Percentiles rank a stretch among this genome's conserved stretches.
Evolutionary conservation across 2,329 filamentous ascomycete species (phyloP).

Genomic region (Curvularia hawaiiensis): DNA sequence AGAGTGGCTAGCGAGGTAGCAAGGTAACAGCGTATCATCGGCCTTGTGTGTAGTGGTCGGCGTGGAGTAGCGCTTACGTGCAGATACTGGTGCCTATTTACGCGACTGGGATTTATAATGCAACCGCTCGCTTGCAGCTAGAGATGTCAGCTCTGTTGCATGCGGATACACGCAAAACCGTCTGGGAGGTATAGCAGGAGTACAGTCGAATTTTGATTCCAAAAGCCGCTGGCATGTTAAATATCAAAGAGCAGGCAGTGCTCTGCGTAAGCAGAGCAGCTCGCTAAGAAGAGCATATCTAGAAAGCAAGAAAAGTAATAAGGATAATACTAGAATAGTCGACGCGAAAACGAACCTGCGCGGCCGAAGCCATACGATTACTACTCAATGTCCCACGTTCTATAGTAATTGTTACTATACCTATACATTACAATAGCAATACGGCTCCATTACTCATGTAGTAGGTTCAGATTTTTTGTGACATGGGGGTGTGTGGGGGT

Average conservation of each 20-base stretch:
- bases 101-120: not conserved
- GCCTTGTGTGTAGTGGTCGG: not conserved
- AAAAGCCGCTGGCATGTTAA: not conserved
- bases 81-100: not conserved
- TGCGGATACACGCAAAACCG: not conserved
- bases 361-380: constrained; percentile 6
- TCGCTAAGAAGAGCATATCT: not conserved
- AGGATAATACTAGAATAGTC: no score
- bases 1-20: not conserved
- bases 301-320: not conserved
- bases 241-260: not conserved
- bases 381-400: not conserved
- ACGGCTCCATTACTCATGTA: not conserved
- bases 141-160: not conserved
- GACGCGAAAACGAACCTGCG: no score
- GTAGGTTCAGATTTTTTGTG: no score
- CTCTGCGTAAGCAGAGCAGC: not conserved
- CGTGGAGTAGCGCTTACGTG: not conserved
- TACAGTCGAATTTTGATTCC: no score
- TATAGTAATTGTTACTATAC: not conserved
- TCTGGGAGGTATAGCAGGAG: no score
- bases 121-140: not conserved
- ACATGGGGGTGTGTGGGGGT: no score
- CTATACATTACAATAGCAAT: not conserved
- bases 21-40: not conserved